Evolutionary conservation across 2,329 filamentous ascomycete species (phyloP), one percentile per base, ranked within the genome.

Genomic region (Aspergillus ustus): DNA sequence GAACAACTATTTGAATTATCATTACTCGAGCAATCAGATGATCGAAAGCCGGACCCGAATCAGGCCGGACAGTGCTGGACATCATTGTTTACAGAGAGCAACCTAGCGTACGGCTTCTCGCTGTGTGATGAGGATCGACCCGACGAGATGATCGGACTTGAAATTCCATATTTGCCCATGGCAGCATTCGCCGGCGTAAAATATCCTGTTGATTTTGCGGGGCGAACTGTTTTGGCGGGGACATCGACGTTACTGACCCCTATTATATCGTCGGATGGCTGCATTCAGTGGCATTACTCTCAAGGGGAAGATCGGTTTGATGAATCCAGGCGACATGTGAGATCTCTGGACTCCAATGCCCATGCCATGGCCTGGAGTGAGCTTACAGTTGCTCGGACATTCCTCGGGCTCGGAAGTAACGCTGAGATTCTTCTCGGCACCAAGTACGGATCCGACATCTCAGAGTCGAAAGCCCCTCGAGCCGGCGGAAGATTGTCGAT

Each of bases 71-170:
- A 50, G 22, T 50, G 46, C 22, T 50, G 20, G 46, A 50, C 46
- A 7, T 50, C 46, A 28, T 25, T 50, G 46, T 50, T 22, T 15
- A 50, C 46, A 19, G 46, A 50, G 46, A 50, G 46, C 46, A 50
- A 50, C 46, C 46, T 50, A 19, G 46, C 46, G n/a, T 50, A 50
- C 15, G 46, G 46, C 4, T 50, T 50, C 20, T 6, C 46, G 22
- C 46, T 50, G 46, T 50, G 46, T 28, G 46, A 50, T 7, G 46
- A 50, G 19, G 20, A 50, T 50, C 46, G 46, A 25, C 46, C 46
- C 17, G 46, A 50, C 20, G 46, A 50, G 46, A 50, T 50, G 46
- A 7, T 25, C 8, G 46, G 46, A 8, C 46, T 50, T 22, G 46
- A 50, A 25, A 50, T 50, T 50, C 46, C 46, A 50, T 50, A 7